Base-by-base conservation (phyloP, 176 grass and related monocot species). In the Canna indica region DNA sequence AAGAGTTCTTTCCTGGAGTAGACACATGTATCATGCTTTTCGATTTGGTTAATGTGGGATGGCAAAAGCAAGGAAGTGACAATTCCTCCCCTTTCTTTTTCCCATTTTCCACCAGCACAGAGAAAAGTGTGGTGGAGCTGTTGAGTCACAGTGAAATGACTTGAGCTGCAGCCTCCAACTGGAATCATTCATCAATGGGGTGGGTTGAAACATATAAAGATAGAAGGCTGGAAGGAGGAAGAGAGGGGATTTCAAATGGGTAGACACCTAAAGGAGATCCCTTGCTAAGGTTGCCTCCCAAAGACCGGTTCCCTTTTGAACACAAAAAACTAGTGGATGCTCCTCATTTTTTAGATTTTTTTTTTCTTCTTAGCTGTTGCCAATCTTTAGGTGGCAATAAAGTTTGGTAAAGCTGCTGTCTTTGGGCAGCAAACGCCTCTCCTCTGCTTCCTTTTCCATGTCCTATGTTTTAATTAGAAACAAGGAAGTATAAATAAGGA, bases 11-110 rank as follows among this genome's bases (percentile, higher is more conserved):
- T 60, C 57, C 26, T 14, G 50, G 36, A 60, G 25, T 24, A 14
- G 61, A 52, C 44, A 50, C 59, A 66, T 54, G 28, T 4, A 65
- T 67, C 41, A 35, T 66, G 60, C 60, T 76, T 76, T 76, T 76
- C 74, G 74, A 76, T 76, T 76, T 38, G 60, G 61, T 67, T 76
- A 76, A 76, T 63, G 74, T 76, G 74, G 61, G 74, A 76, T 26
- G 42, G 54, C 2, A 28, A 75, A 45, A 39, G 36, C 0, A 25
- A 24, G 26, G 59, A 53, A 52, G 60, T n/a, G 38, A 65, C 42
- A 13, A 26, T 52, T 52, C 72, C 56, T 30, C 0, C 68, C 0
- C 45, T 27, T 15, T 16, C 27, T 38, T 66, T 65, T 66, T 38
- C 22, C 63, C 63, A n/a, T 36, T 39, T 66, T 66, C 63, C 63